phyloP scores from a whole-genome alignment of 2,329 filamentous ascomycete species.

The Penicillium paneum region DNA sequence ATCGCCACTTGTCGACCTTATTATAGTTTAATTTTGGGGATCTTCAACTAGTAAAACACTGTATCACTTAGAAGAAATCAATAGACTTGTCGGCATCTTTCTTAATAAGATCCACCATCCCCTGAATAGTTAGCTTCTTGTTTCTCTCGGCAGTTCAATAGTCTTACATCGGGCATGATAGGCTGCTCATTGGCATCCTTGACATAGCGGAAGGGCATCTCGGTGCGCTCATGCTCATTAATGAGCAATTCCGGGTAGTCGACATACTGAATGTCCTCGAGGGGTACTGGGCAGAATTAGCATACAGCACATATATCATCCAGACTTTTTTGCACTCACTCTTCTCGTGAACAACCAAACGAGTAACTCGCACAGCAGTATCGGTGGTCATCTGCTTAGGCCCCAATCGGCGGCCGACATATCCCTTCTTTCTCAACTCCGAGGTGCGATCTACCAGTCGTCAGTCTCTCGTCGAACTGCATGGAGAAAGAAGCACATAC shows the following conservation, averaged over 20 bases:
- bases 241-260: constrained; percentile 89
- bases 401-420: constrained; percentile 78
- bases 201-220: constrained; percentile 98
- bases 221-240: constrained; percentile 85
- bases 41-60: neutral
- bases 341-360: constrained; percentile 80
- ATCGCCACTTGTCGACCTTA: constrained; percentile 1
- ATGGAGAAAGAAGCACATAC: constrained; percentile 50
- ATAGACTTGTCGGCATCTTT: constrained; percentile 92
- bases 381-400: constrained; percentile 98
- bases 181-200: constrained; percentile 69
- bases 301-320: neutral
- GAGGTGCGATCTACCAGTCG: constrained; percentile 73
- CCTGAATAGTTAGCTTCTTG: constrained; percentile 50
- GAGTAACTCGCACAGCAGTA: constrained; percentile 89
- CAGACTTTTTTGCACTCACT: constrained; percentile 47
- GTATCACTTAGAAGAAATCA: constrained; percentile 66
- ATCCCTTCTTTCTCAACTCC: constrained; percentile 93
- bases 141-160: constrained; percentile 14
- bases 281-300: constrained; percentile 55
- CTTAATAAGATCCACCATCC: constrained; percentile 91
- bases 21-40: neutral
- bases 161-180: constrained; percentile 83
- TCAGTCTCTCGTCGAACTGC: constrained; percentile 8
- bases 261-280: constrained; percentile 76